phyloP scores from a whole-genome alignment of 2,329 filamentous ascomycete species.

The Cordyceps cateniannulata region DNA sequence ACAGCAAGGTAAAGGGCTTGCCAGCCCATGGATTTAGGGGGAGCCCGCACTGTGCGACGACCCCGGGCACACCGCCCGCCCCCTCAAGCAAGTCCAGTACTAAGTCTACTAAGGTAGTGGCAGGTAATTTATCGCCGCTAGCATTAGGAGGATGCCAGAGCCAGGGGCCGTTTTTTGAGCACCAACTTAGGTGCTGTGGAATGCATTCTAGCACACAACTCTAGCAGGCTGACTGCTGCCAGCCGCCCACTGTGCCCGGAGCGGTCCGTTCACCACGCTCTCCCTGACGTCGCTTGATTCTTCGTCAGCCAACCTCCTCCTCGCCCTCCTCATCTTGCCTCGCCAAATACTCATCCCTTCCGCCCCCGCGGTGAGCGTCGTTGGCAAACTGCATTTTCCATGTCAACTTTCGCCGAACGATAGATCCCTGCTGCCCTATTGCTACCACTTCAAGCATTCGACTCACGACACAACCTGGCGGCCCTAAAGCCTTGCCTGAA shows the following conservation, averaged over 20 bases:
- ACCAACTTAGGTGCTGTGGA: background rate
- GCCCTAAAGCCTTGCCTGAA: conserved; percentile 12
- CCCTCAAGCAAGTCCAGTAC: too few species aligned
- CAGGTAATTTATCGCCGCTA: too few species aligned
- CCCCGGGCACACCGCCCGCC: background rate
- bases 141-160: too few species aligned
- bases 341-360: background rate
- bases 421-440: background rate
- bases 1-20: too few species aligned
- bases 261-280: conserved; percentile 11
- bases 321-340: conserved; percentile 5
- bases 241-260: background rate
- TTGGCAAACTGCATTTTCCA: conserved; percentile 1
- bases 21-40: background rate
- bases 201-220: background rate
- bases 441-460: background rate
- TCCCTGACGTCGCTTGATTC: conserved; percentile 12
- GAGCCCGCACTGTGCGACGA: conserved; percentile 4
- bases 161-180: too few species aligned
- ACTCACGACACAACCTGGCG: conserved; percentile 5
- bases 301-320: conserved; percentile 14
- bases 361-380: background rate
- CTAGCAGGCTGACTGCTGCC: background rate
- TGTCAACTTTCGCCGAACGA: background rate
- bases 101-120: too few species aligned